Evolutionary conservation across 2,329 filamentous ascomycete species (phyloP).

Genomic region (Bipolaris victoriae): DNA sequence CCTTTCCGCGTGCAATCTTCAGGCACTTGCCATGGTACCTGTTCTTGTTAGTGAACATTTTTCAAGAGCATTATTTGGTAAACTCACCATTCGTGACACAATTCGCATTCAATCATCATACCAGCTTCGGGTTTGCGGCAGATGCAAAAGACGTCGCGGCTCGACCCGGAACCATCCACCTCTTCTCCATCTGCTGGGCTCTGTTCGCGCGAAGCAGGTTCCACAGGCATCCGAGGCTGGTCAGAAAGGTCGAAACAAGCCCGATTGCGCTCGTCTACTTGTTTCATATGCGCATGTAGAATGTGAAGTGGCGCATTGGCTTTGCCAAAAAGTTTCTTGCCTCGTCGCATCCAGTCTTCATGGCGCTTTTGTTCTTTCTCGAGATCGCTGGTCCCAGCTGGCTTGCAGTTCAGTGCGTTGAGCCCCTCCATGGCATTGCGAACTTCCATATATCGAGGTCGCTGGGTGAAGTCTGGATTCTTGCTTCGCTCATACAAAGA

Average conservation of each 20-base stretch:
- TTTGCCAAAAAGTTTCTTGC: conserved; percentile 97
- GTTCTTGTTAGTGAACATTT: conserved; percentile 32
- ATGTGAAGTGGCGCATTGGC: conserved; percentile 97
- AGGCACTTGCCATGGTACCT: conserved; percentile 98
- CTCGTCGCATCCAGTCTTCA: conserved; percentile 98
- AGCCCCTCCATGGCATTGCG: conserved; percentile 85
- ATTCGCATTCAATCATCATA: conserved; percentile 99
- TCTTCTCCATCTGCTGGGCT: conserved; percentile 60
- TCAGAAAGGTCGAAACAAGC: conserved; percentile 92
- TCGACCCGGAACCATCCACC: conserved; percentile 55
- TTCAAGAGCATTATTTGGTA: background rate
- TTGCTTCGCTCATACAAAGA: conserved; percentile 80
- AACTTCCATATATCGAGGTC: conserved; percentile 90
- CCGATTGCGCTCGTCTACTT: conserved; percentile 85
- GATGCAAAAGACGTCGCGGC: conserved; percentile 92
- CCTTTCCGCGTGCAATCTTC: conserved; percentile 95
- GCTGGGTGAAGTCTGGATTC: conserved; percentile 73
- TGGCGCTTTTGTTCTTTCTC: conserved; percentile 94
- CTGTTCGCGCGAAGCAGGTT: conserved; percentile 86
- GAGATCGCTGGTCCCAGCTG: conserved; percentile 85
- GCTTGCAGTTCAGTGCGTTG: conserved; percentile 90
- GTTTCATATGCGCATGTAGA: conserved; percentile 90
- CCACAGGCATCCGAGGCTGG: conserved; percentile 85
- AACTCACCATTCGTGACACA: conserved; percentile 93
- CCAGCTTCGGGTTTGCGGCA: conserved; percentile 91